phyloP scores from a whole-genome alignment of 169 alveolate species.

The Cryptosporidium ryanae region DNA sequence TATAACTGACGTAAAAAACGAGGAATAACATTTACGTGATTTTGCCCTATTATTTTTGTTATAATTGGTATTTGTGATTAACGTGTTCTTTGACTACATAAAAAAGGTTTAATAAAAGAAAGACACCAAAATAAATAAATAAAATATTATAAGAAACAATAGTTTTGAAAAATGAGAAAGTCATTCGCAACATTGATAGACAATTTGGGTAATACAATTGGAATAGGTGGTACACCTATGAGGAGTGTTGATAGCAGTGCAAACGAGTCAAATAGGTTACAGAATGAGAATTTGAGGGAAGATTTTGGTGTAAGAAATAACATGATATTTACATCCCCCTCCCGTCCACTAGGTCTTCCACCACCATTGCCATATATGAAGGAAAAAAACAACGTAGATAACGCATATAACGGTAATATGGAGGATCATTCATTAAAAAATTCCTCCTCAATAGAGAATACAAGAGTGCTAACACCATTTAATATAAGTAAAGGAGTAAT shows the following conservation, averaged over 20 bases:
- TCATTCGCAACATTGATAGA: constrained; percentile 48
- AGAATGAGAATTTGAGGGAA: not conserved
- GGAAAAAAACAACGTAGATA: not conserved
- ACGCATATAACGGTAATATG: not conserved
- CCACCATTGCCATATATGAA: constrained; percentile 65
- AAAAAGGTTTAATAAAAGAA: not conserved
- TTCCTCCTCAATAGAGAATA: constrained; percentile 34
- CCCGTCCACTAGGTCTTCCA: constrained; percentile 72
- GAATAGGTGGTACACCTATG: constrained; percentile 41
- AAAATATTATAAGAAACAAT: too few species aligned
- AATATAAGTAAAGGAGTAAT: not conserved
- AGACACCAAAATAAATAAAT: too few species aligned
- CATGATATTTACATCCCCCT: constrained; percentile 18
- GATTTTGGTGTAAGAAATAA: not conserved
- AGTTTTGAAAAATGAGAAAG: constrained; percentile 49
- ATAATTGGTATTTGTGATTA: too few species aligned
- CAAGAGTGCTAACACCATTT: constrained; percentile 33
- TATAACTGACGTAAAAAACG: too few species aligned
- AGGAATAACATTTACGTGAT: too few species aligned
- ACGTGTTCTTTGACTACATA: too few species aligned
- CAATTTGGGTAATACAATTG: constrained; percentile 58
- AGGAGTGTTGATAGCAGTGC: not conserved
- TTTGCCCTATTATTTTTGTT: too few species aligned
- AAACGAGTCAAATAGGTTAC: not conserved
- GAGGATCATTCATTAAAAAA: not conserved